phyloP scores from a whole-genome alignment of 2,329 filamentous ascomycete species.

The Colletotrichum australisinense region DNA sequence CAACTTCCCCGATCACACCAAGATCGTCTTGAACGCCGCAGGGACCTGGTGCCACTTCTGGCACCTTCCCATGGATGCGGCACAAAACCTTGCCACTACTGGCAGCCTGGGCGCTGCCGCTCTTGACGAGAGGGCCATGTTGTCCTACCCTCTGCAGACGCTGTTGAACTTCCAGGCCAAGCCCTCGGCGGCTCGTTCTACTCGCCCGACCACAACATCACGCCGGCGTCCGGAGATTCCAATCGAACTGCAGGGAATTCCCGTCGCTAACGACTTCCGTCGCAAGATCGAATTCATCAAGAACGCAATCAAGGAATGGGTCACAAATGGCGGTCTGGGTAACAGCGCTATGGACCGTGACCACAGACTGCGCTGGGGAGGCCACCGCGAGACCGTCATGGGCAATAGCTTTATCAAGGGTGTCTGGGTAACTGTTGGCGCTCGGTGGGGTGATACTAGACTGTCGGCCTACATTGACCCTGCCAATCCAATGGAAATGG shows the following conservation, averaged over 20 bases:
- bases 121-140: slow-evolving; percentile 75
- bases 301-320: slow-evolving; percentile 77
- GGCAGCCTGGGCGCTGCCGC: slow-evolving; percentile 78
- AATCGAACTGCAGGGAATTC: slow-evolving; percentile 70
- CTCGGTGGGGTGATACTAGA: slow-evolving; percentile 68
- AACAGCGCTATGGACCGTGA: slow-evolving; percentile 70
- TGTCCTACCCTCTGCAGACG: slow-evolving; percentile 79
- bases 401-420: slow-evolving; percentile 68
- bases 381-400: slow-evolving; percentile 66
- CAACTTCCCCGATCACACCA: slow-evolving; percentile 91
- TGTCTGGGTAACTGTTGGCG: slow-evolving; percentile 77
- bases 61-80: slow-evolving; percentile 78
- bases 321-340: slow-evolving; percentile 75
- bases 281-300: slow-evolving; percentile 80
- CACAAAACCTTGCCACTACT: slow-evolving; percentile 71
- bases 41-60: slow-evolving; percentile 84
- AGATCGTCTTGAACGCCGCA: slow-evolving; percentile 80
- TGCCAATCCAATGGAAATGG: slow-evolving; percentile 62
- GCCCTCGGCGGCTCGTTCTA: slow-evolving; percentile 52
- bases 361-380: slow-evolving; percentile 67
- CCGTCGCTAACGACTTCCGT: slow-evolving; percentile 78
- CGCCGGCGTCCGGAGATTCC: slow-evolving; percentile 71
- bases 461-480: slow-evolving; percentile 67
- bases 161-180: slow-evolving; percentile 75
- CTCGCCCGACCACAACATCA: slow-evolving; percentile 57